phyloP scores from a whole-genome alignment of 1,284 basidiomycete species.

The Rugosomyces carneus region DNA sequence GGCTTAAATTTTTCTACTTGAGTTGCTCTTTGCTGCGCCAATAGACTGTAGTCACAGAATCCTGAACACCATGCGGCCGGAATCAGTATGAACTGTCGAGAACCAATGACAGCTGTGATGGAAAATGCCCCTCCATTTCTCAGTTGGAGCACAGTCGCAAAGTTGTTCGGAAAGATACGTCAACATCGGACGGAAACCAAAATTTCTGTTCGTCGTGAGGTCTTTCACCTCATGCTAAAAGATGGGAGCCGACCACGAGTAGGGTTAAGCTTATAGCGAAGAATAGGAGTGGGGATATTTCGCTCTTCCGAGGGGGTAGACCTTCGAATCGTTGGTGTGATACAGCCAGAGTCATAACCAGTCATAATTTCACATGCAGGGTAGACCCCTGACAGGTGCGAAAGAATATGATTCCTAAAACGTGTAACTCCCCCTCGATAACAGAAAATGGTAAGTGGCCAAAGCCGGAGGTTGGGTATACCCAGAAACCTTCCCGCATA shows the following conservation, averaged over 20 bases:
- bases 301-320: neutral
- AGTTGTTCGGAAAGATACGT: neutral
- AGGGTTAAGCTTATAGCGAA: neutral
- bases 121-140: neutral
- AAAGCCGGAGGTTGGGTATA: neutral
- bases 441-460: neutral
- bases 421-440: no score
- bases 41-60: neutral
- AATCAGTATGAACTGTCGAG: neutral
- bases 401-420: neutral
- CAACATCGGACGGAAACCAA: neutral
- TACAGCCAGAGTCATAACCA: neutral
- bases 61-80: neutral
- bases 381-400: neutral
- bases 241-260: neutral
- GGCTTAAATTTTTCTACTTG: neutral
- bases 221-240: neutral
- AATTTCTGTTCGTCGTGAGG: neutral
- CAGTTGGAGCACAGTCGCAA: neutral
- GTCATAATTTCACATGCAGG: neutral
- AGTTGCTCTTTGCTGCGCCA: neutral
- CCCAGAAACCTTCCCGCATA: neutral
- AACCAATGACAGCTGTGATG: neutral
- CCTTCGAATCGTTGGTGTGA: neutral
- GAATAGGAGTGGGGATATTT: neutral